These are phyloP conservation scores for Podosphaera fusca DNA, from an alignment of 2,329 filamentous ascomycete genomes.

Conservation along the genomic window DNA sequence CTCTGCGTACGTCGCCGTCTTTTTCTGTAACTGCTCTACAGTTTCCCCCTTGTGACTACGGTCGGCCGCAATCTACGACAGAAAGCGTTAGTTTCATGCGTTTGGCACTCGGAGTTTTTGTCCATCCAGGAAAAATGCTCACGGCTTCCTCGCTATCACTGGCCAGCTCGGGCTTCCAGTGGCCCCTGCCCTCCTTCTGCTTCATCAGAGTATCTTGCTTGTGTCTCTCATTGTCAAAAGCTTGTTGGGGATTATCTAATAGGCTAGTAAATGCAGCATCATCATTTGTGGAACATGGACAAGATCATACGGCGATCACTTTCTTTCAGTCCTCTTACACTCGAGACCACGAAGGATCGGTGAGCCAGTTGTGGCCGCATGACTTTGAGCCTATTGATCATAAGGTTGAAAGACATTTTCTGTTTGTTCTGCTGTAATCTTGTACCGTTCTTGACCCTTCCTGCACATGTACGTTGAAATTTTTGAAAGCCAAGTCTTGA, in stretches of 20 bases:
- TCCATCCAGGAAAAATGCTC: conserved; percentile 10
- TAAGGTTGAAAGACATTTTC: conserved; percentile 13
- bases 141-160: conserved; percentile 60
- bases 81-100: neutral
- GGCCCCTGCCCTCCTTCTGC: conserved; percentile 42
- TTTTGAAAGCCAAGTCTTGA: too few species aligned
- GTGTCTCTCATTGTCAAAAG: conserved; percentile 28
- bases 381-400: conserved; percentile 6
- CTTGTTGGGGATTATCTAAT: conserved; percentile 13
- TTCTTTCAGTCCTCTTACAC: conserved; percentile 12
- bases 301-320: conserved; percentile 10
- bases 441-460: too few species aligned
- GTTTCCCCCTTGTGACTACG: conserved; percentile 6
- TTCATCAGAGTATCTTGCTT: conserved; percentile 40
- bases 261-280: neutral
- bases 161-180: conserved; percentile 60
- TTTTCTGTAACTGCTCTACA: conserved; percentile 35
- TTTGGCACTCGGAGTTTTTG: neutral
- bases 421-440: neutral
- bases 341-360: conserved; percentile 8
- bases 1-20: conserved; percentile 19
- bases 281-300: neutral
- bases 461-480: too few species aligned
- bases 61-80: conserved; percentile 10
- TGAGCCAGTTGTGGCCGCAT: conserved; percentile 3